phyloP scores from a whole-genome alignment of 768 basidiomycete genomes.

The Rhodosporidiobolus odoratus region DNA sequence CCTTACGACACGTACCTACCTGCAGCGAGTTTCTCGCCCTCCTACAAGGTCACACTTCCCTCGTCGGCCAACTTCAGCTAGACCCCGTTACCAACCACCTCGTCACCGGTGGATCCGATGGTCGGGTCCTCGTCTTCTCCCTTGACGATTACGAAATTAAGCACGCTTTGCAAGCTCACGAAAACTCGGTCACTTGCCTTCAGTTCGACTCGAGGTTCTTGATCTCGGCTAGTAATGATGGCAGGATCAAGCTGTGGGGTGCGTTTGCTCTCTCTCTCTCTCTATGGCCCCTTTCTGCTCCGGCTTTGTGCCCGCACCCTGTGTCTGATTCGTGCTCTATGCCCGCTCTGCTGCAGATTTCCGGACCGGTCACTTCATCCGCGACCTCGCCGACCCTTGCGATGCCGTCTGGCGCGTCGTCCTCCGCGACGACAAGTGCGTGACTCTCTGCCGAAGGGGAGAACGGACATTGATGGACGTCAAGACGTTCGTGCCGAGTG shows the following conservation, averaged over 20 bases:
- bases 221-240: conserved; percentile 55
- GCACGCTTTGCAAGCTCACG: conserved; percentile 75
- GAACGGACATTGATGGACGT: conserved; percentile 71
- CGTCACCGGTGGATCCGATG: conserved; percentile 81
- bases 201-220: conserved; percentile 69
- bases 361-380: conserved; percentile 60
- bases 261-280: background rate
- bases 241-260: conserved; percentile 48
- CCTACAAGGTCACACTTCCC: conserved; percentile 82
- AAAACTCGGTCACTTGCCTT: conserved; percentile 74
- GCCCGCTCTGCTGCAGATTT: conserved; percentile 33
- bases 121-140: conserved; percentile 70
- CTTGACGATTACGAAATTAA: conserved; percentile 49
- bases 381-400: conserved; percentile 70
- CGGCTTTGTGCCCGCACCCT: no score
- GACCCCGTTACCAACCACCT: conserved; percentile 49
- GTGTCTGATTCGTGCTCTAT: no score
- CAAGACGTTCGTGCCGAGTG: conserved; percentile 28
- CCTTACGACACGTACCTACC: background rate
- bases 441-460: conserved; percentile 71
- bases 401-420: conserved; percentile 82
- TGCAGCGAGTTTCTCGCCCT: conserved; percentile 71
- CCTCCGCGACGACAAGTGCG: conserved; percentile 66
- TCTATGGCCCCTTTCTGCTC: background rate
- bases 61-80: conserved; percentile 85